Percentiles rank a stretch among this genome's conserved stretches.
Evolutionary conservation across 352 stramenopile species (phyloP).

Genomic region (Globisporangium abappressorium): DNA sequence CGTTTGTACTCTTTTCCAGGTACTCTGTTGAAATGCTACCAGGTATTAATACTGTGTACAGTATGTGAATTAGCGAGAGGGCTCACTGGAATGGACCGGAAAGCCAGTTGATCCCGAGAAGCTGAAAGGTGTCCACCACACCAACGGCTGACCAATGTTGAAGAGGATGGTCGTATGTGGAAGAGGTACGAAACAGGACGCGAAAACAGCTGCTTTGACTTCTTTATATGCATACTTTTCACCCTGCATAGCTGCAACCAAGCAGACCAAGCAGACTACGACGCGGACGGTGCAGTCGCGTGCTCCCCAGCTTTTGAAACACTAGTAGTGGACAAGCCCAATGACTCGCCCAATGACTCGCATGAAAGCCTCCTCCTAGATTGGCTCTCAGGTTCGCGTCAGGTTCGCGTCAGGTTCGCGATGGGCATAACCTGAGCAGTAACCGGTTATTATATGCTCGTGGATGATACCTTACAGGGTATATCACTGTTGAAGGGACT

Average conservation of each 20-base stretch:
- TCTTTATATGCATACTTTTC: background rate
- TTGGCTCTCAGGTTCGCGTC: too few relatives aligned
- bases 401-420: too few relatives aligned
- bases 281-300: too few relatives aligned
- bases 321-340: too few relatives aligned
- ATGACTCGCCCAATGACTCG: too few relatives aligned
- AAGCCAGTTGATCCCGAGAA: background rate
- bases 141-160: background rate
- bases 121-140: background rate
- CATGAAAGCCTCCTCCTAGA: too few relatives aligned
- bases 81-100: background rate
- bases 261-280: background rate
- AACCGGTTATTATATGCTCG: too few relatives aligned
- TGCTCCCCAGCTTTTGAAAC: too few relatives aligned
- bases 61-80: background rate
- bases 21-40: background rate
- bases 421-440: too few relatives aligned
- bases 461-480: background rate
- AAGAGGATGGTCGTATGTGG: background rate
- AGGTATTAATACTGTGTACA: background rate
- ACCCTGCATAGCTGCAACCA: background rate
- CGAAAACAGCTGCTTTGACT: background rate
- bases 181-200: background rate
- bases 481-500: background rate
- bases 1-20: background rate